Evolutionary conservation across 2,329 filamentous ascomycete genomes (phyloP).

Genomic region (Harringtonia aguacate): DNA sequence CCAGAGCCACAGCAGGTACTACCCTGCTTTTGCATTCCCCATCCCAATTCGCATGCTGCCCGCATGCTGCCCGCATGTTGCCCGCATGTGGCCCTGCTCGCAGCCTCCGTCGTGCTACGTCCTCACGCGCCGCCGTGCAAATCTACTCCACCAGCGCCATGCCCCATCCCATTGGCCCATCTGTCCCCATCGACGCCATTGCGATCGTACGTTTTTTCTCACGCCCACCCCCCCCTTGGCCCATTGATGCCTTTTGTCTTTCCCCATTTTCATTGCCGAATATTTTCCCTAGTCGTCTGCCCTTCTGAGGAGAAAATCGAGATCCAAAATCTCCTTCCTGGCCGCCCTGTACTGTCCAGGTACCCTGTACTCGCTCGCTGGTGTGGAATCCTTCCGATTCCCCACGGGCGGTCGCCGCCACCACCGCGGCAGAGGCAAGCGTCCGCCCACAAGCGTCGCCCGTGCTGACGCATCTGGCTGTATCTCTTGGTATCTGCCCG

Average conservation of each 20-base stretch:
- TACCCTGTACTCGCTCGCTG: not conserved
- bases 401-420: not conserved
- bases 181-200: slow-evolving; percentile 11
- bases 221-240: slow-evolving; percentile 10
- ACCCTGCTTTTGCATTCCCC: too few relatives aligned
- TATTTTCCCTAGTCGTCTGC: not conserved
- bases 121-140: too few relatives aligned
- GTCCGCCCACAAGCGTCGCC: too few relatives aligned
- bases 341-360: not conserved
- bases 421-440: too few relatives aligned
- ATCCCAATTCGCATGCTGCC: too few relatives aligned
- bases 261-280: not conserved
- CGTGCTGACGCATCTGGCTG: too few relatives aligned
- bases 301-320: slow-evolving; percentile 14
- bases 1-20: too few relatives aligned
- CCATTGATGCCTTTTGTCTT: slow-evolving; percentile 3
- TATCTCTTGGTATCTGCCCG: too few relatives aligned
- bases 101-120: too few relatives aligned
- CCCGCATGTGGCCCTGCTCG: too few relatives aligned
- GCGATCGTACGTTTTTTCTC: slow-evolving; percentile 23
- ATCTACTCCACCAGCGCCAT: too few relatives aligned
- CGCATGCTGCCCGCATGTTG: too few relatives aligned
- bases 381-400: not conserved
- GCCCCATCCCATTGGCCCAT: slow-evolving; percentile 15
- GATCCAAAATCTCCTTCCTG: slow-evolving; percentile 10